Conservation (phyloP, 1,284 basidiomycete species). For the Golubevia pallescens region DNA sequence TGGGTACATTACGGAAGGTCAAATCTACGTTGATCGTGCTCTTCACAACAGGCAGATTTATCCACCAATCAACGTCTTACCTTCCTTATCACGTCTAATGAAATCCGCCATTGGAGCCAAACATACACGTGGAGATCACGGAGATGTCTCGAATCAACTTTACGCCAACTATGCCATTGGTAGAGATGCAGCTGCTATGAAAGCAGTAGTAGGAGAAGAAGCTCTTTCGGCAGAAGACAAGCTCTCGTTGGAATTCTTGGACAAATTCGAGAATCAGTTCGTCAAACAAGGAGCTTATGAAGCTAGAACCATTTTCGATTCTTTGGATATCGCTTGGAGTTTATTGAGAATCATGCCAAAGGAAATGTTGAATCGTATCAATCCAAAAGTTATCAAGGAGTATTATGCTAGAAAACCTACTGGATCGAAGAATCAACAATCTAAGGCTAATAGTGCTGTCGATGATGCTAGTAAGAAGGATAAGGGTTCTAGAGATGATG, state of each 20-base stretch:
- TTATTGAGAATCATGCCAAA: conserved; percentile 98
- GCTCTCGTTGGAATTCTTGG: conserved; percentile 58
- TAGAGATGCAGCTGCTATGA: conserved; percentile 97
- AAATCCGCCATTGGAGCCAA: conserved; percentile 99
- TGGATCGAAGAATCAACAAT: conserved; percentile 1
- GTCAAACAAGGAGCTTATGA: conserved; percentile 81
- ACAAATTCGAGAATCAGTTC: conserved; percentile 60
- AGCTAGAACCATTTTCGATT: conserved; percentile 94
- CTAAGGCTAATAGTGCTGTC: conserved; percentile 9
- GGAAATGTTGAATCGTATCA: conserved; percentile 87
- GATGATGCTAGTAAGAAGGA: conserved; percentile 24
- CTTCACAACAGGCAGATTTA: conserved; percentile 95
- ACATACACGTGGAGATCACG: conserved; percentile 95
- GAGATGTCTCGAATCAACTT: conserved; percentile 80
- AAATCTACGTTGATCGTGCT: conserved; percentile 93
- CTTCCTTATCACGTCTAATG: conserved; percentile 98
- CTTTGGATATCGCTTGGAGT: conserved; percentile 95
- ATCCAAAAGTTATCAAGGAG: conserved; percentile 62
- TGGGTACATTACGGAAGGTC: conserved; percentile 97
- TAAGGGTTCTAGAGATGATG: conserved; percentile 18
- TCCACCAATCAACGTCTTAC: conserved; percentile 98
- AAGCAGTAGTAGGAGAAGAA: conserved; percentile 98
- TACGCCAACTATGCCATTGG: conserved; percentile 98
- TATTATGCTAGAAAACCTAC: conserved; percentile 49
- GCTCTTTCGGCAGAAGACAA: conserved; percentile 86